Conservation (phyloP, 495 filamentous ascomycete species). For the Neurospora tetraspora region DNA sequence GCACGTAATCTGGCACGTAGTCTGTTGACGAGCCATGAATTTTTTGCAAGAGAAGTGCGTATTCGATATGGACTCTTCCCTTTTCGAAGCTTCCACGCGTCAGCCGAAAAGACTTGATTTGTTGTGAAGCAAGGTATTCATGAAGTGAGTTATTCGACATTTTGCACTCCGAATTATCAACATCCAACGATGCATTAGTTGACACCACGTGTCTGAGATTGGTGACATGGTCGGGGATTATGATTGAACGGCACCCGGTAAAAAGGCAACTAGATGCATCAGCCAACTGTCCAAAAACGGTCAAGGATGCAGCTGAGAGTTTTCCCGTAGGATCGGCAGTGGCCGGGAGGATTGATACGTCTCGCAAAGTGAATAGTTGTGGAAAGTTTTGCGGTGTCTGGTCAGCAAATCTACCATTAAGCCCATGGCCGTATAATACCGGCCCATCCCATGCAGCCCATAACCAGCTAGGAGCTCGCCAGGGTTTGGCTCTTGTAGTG, state of each 20-base stretch:
- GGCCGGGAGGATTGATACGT: not conserved
- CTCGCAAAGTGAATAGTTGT: not conserved
- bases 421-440: too few species aligned
- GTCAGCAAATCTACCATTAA: too few species aligned
- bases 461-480: not conserved
- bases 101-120: not conserved
- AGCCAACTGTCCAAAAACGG: not conserved
- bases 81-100: not conserved
- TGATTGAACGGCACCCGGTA: not conserved
- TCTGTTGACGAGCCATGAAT: not conserved
- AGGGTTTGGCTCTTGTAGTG: not conserved
- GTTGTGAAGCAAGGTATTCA: not conserved
- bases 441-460: not conserved
- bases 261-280: not conserved
- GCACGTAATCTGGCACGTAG: not conserved
- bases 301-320: not conserved
- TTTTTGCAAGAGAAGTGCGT: not conserved
- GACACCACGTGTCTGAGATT: too few species aligned
- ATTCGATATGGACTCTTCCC: not conserved
- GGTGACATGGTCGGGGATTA: accelerated
- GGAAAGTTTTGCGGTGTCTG: not conserved
- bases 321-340: not conserved
- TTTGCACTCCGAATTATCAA: too few species aligned
- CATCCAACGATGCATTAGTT: accelerated
- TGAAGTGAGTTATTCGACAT: too few species aligned